Percentiles rank a stretch among this genome's conserved stretches.
Conservation (phyloP, 169 alveolate genomes). For the Plasmodium fragile region DNA sequence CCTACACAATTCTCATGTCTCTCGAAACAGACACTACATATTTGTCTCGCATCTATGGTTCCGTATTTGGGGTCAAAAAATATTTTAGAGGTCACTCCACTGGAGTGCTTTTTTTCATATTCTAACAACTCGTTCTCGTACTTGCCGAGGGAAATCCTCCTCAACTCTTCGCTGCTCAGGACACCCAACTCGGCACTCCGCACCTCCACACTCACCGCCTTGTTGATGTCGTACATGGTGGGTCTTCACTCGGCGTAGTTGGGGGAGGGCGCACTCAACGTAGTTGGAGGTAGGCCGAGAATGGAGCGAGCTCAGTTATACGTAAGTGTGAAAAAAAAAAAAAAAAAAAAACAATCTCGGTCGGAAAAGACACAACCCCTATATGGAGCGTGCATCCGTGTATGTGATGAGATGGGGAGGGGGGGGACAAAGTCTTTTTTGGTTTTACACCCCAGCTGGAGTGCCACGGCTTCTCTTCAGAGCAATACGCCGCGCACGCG, state of each 20-base stretch:
- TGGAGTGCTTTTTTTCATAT: conserved; percentile 18
- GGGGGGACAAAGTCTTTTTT: too few relatives aligned
- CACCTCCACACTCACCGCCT: conserved; percentile 18
- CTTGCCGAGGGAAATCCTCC: conserved; percentile 36
- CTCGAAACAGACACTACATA: conserved; percentile 92
- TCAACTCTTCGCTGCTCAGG: conserved; percentile 49
- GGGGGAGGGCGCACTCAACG: background rate
- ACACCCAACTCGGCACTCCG: conserved; percentile 50
- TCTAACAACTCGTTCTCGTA: conserved; percentile 18
- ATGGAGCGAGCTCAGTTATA: background rate
- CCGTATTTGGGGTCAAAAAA: conserved; percentile 96
- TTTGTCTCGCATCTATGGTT: conserved; percentile 92
- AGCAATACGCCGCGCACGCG: too few relatives aligned
- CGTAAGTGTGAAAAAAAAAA: background rate
- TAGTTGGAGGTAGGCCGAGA: too few relatives aligned
- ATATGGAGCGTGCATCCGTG: background rate
- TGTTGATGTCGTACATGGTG: conserved; percentile 57
- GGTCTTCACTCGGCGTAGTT: too few relatives aligned
- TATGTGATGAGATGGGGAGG: background rate
- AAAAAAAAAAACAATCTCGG: too few relatives aligned
- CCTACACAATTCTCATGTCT: conserved; percentile 95
- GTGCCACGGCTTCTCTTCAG: too few relatives aligned
- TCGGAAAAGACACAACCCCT: background rate
- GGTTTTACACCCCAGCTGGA: too few relatives aligned
- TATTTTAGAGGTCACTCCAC: conserved; percentile 82